A percentile compares a stretch with the other conserved stretches of the same genome.
Evolutionary conservation across 305 asterid species (phyloP).

Genomic region (Coffea humblotiana): DNA sequence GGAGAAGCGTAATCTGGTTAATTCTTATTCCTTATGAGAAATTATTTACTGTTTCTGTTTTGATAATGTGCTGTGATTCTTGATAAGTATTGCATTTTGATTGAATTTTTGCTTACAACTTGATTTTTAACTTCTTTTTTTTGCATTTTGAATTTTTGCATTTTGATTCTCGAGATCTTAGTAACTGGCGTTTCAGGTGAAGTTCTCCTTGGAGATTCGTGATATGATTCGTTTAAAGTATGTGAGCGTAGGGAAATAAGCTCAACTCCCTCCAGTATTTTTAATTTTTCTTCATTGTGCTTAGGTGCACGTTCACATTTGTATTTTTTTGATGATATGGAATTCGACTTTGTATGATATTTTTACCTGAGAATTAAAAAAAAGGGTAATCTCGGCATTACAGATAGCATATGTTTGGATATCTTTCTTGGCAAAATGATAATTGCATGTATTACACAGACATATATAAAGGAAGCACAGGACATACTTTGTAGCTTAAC

Average conservation of each 20-base stretch:
- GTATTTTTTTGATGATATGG: neutral
- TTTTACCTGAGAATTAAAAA: neutral
- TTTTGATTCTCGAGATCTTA: neutral
- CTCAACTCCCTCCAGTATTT: no score
- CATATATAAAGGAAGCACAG: no score
- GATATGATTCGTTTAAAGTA: neutral
- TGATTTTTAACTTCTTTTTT: constrained; percentile 1
- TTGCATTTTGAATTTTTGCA: neutral
- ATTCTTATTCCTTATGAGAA: neutral
- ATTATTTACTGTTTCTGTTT: neutral
- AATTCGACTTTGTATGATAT: no score
- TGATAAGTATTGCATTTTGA: neutral
- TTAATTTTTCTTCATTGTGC: neutral
- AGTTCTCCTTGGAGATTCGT: neutral
- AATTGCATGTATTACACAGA: neutral
- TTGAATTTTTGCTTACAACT: neutral
- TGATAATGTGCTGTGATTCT: neutral
- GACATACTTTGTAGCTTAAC: neutral
- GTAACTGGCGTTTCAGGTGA: neutral
- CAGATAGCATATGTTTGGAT: neutral
- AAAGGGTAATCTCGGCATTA: neutral
- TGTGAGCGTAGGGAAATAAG: neutral
- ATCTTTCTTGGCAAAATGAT: neutral
- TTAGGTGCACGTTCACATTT: neutral
- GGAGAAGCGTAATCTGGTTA: constrained; percentile 75